phyloP scores from a whole-genome alignment of 169 alveolate species.

The Amoebophrya sp. region DNA sequence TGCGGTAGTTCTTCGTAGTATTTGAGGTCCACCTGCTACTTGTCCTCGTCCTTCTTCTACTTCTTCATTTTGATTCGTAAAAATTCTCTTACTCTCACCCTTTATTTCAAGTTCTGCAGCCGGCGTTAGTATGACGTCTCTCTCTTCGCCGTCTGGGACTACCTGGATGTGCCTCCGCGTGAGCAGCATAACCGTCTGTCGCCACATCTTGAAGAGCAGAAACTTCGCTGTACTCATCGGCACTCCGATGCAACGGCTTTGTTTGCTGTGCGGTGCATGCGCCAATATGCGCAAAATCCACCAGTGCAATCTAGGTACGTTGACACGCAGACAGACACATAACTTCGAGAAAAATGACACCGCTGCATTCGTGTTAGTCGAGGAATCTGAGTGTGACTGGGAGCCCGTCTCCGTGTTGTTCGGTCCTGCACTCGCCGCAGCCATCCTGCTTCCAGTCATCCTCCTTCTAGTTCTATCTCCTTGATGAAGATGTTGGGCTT shows the following conservation, averaged over 20 bases:
- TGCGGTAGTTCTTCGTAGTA: too few species aligned
- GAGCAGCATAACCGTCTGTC: background rate
- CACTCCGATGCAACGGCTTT: too few species aligned
- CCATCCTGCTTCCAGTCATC: background rate
- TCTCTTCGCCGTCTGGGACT: background rate
- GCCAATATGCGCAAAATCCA: background rate
- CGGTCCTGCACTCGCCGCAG: background rate
- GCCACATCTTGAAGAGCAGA: background rate
- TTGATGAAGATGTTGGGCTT: background rate
- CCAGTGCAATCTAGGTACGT: background rate
- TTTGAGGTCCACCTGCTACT: too few species aligned
- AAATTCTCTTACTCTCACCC: too few species aligned
- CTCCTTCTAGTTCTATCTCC: background rate
- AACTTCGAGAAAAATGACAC: background rate
- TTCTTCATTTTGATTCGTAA: too few species aligned
- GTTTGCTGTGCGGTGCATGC: background rate
- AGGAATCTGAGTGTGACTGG: too few species aligned
- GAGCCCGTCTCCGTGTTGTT: too few species aligned
- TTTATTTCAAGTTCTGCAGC: background rate
- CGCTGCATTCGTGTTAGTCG: too few species aligned
- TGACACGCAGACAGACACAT: background rate
- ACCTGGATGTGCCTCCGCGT: background rate
- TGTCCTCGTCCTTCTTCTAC: too few species aligned
- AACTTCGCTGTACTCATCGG: background rate
- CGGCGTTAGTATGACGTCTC: background rate